Base-by-base conservation (phyloP, 352 stramenopile genomes). In the Aphanomyces cochlioides region DNA sequence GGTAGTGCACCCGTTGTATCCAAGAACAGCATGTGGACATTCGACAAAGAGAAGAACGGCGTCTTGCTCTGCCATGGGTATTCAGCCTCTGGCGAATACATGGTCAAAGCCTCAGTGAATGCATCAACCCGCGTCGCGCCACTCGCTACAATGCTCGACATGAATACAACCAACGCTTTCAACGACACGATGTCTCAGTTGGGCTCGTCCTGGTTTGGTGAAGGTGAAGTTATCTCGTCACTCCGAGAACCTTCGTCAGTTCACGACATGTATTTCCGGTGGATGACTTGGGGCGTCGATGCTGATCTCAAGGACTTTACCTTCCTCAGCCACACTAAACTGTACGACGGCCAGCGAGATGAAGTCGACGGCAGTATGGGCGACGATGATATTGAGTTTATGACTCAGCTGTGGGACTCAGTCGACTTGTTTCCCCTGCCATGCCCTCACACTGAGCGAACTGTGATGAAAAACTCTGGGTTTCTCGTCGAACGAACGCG, bases 31-130 rank as follows among this genome's bases (percentile, higher is more conserved):
- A 5, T 21, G 58, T 67, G 59, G 59, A 67, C 41, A 19, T 67
- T 57, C 41, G 7, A 56, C 59, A 67, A 67, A 45, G 59, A 67
- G 5, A 67, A 67, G 59, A 67, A 56, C n/a, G 59, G 59, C 41
- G 59, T 67, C 12, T 43, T 67, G 59, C 43, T 67, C 1, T 56
- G 43, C 59, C 38, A 67, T 13, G 59, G 59, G 3, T 50, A 56
- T 36, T 40, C 59, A 19, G 39, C 41, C 6, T 34, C 13, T 5
- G 59, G 59, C 13, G 59, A 67, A 17, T 67, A 67, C 59, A 67
- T 67, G 59, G 41, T 67, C 59, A 67, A 56, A 19, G 59, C 59
- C 17, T 56, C 59, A 3, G 43, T 67, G 17, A 56, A 56, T 28
- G 41, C 59, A 10, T 56, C 59, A 13, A 67, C 41, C 21, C 28